These are phyloP conservation scores for Lepidium aucheri DNA, from an alignment of 345 rosid species.

Conservation along the genomic window DNA sequence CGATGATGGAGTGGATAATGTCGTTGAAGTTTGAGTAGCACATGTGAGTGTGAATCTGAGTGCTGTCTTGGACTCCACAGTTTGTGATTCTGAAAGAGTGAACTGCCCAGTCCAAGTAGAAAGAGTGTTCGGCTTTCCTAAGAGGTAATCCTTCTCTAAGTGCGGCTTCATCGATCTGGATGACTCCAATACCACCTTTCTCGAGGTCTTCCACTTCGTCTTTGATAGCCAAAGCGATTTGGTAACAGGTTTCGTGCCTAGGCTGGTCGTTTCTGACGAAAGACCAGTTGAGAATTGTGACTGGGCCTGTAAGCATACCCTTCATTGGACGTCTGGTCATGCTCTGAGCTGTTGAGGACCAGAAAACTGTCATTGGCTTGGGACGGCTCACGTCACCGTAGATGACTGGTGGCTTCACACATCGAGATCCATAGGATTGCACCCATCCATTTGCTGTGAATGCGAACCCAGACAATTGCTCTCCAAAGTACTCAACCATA, in stretches of 20 bases:
- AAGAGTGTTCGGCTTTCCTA: slow-evolving; percentile 94
- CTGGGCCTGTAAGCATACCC: slow-evolving; percentile 99
- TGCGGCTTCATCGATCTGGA: slow-evolving; percentile 99
- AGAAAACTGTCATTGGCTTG: slow-evolving; percentile 94
- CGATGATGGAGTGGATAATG: slow-evolving; percentile 89
- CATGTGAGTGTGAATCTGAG: slow-evolving; percentile 99
- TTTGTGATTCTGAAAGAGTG: slow-evolving; percentile 99
- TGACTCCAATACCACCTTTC: slow-evolving; percentile 78
- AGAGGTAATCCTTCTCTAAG: slow-evolving; percentile 95
- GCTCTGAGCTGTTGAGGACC: slow-evolving; percentile 94
- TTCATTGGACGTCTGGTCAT: slow-evolving; percentile 96
- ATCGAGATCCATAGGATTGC: slow-evolving; percentile 95
- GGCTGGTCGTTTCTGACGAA: slow-evolving; percentile 97
- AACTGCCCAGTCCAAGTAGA: slow-evolving; percentile 98
- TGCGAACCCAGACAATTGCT: slow-evolving; percentile 90
- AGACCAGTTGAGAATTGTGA: slow-evolving; percentile 98
- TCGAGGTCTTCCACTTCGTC: slow-evolving; percentile 97
- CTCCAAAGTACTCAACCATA: slow-evolving; percentile 99
- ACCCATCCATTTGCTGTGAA: slow-evolving; percentile 98
- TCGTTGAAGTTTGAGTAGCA: slow-evolving; percentile 98
- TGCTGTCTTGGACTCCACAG: slow-evolving; percentile 74
- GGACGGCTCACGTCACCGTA: slow-evolving; percentile 99
- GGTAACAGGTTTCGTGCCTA: slow-evolving; percentile 88
- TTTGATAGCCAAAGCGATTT: slow-evolving; percentile 96
- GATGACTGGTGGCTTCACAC: slow-evolving; percentile 97